Base-by-base conservation (phyloP, 352 stramenopile genomes). In the Phytophthora cryptogea region DNA sequence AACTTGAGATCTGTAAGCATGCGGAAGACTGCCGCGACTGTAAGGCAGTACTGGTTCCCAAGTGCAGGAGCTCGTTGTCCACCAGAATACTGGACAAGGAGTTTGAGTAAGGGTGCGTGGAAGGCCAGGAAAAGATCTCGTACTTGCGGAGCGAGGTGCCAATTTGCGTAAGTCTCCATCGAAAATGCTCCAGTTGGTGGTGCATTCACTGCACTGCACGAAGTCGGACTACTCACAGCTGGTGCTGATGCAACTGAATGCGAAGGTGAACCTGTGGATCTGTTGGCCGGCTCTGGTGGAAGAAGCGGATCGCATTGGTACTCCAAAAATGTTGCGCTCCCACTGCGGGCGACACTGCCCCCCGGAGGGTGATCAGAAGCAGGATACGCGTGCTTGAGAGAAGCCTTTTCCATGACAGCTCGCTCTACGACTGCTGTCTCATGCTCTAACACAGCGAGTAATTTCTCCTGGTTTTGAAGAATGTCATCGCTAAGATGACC, bases 381-480 rank as follows among this genome's bases (percentile, higher is more conserved):
- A 14, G 74, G 68, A 41, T 89, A 91, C 17, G 79, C 76, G 59
- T 88, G 78, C 43, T 89, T 91, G 17, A 89, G 66, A 16, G 78
- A 86, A n/a, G 80, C 61, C 47, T 92, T 89, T 45, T 90, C 83
- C 78, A 90, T 85, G n/a, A 92, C 78, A 0, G 83, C 81, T 4
- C 80, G 72, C 41, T 92, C 83, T 16, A 90, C 83, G 9, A 92
- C 83, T 14, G 80, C 83, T 7, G 83, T 92, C 52, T 92, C 83
- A 35, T 92, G 80, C 54, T 92, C 83, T 10, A 92, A 59, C 11
- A 92, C 67, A n/a, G 83, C 78, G 8, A 92, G 68, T 27, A 92
- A 46, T 31, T 92, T 92, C 44, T 92, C 83, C 51, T 90, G 83
- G 36, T 92, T 92, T 64, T 92, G 80, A 10, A 92, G 61, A 48